Evolutionary conservation across 495 filamentous ascomycete genomes (phyloP).

Genomic region (Elasticomyces elasticus): DNA sequence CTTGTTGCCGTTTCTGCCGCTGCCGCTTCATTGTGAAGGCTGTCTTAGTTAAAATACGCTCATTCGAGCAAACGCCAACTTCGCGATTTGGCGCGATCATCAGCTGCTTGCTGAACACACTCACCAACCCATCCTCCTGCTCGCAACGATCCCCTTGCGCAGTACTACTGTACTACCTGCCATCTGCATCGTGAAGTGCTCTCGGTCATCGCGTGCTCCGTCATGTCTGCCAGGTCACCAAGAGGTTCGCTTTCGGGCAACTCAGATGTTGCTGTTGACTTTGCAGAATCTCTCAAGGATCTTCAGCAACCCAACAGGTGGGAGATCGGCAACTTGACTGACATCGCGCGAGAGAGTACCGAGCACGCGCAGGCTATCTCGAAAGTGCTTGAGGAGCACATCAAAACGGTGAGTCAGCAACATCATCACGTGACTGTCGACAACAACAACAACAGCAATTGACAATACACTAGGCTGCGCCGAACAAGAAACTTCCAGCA

Average conservation of each 20-base stretch:
- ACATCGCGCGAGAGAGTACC: constrained; percentile 93
- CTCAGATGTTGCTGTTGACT: constrained; percentile 84
- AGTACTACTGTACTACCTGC: constrained; percentile 1
- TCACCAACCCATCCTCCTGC: background rate
- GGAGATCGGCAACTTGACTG: constrained; percentile 90
- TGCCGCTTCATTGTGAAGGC: background rate
- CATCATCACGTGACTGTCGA: background rate
- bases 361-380: constrained; percentile 88
- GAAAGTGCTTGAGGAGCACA: constrained; percentile 79
- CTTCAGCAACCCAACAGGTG: constrained; percentile 77
- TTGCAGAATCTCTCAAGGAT: constrained; percentile 84
- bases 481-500: constrained; percentile 77
- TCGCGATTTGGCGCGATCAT: background rate
- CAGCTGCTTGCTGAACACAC: background rate
- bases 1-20: constrained; percentile 7
- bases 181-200: constrained; percentile 2
- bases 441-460: no score
- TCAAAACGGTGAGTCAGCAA: constrained; percentile 66
- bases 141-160: constrained; percentile 1
- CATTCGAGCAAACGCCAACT: background rate
- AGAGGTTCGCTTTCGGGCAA: constrained; percentile 18
- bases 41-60: background rate
- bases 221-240: constrained; percentile 48
- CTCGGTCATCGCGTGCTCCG: constrained; percentile 27
- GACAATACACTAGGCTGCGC: constrained; percentile 55